Evolutionary conservation across 495 filamentous ascomycete genomes (phyloP).

Genomic region (Daldinia caldariorum): DNA sequence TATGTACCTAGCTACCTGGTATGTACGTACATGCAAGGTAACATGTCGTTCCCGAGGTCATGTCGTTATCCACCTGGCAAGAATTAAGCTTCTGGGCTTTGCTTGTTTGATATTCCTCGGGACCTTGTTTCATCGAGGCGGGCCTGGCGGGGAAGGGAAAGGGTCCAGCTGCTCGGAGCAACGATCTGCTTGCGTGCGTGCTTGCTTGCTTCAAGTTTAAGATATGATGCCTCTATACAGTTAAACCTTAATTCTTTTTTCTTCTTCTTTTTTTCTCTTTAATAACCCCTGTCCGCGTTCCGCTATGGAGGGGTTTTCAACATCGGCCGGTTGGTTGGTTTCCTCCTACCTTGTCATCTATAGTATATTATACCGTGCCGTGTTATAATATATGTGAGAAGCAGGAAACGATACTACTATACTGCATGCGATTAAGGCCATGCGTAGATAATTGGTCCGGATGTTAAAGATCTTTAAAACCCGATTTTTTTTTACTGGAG

Average conservation of each 20-base stretch:
- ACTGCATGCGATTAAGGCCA: neutral
- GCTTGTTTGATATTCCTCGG: conserved; percentile 29
- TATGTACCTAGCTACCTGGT: too few relatives aligned
- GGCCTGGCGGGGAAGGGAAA: too few relatives aligned
- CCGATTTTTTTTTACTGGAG: neutral
- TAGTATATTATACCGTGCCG: neutral
- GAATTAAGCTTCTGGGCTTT: conserved; percentile 29
- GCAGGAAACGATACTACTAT: too few relatives aligned
- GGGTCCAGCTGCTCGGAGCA: conserved; percentile 18
- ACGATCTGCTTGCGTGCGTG: neutral
- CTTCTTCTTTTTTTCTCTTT: neutral
- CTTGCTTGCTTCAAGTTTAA: neutral
- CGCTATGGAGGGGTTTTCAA: neutral
- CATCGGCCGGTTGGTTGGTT: conserved; percentile 21
- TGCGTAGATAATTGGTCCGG: conserved; percentile 12
- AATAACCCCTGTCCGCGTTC: neutral
- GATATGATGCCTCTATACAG: neutral
- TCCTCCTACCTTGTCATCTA: neutral
- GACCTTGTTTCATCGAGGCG: conserved; percentile 32
- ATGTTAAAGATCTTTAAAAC: conserved; percentile 23
- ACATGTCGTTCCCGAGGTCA: too few relatives aligned
- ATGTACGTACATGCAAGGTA: too few relatives aligned
- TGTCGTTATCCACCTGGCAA: neutral
- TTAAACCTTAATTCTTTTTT: neutral
- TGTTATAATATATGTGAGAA: conserved; percentile 1